phyloP scores from a whole-genome alignment of 1,139 yeast genomes.

The Pichia sp. region DNA sequence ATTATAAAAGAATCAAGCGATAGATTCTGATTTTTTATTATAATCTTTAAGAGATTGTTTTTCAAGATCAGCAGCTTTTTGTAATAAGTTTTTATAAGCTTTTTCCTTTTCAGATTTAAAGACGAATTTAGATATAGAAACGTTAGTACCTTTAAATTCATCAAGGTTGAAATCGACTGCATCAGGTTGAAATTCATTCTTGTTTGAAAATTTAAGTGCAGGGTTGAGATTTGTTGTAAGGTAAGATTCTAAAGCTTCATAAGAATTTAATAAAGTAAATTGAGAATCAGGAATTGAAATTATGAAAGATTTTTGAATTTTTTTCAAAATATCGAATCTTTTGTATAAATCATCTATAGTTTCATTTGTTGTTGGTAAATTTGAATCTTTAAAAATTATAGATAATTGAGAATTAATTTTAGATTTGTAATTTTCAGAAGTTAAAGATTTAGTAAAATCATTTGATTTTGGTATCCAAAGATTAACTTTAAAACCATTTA shows the following conservation, averaged over 20 bases:
- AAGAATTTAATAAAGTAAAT: constrained; percentile 45
- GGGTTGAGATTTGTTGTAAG: constrained; percentile 42
- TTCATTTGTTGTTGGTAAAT: neutral
- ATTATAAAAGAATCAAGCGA: neutral
- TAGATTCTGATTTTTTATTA: neutral
- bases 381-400: neutral
- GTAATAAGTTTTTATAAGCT: constrained; percentile 37
- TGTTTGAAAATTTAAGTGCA: constrained; percentile 34
- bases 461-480: constrained; percentile 29
- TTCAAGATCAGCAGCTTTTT: constrained; percentile 38
- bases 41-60: constrained; percentile 31
- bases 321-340: constrained; percentile 55
- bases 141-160: constrained; percentile 44
- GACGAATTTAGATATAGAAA: constrained; percentile 39
- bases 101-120: constrained; percentile 36
- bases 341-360: constrained; percentile 42
- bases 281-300: constrained; percentile 60
- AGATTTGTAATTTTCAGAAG: constrained; percentile 2
- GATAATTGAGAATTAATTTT: constrained; percentile 1
- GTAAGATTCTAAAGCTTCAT: constrained; percentile 41
- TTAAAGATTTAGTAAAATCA: neutral
- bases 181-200: constrained; percentile 65
- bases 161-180: constrained; percentile 57
- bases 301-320: constrained; percentile 55
- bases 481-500: constrained; percentile 32